A percentile compares a stretch with the other conserved stretches of the same genome.
Conservation (phyloP, 1,284 basidiomycete genomes). For the Ustilago hordei region DNA sequence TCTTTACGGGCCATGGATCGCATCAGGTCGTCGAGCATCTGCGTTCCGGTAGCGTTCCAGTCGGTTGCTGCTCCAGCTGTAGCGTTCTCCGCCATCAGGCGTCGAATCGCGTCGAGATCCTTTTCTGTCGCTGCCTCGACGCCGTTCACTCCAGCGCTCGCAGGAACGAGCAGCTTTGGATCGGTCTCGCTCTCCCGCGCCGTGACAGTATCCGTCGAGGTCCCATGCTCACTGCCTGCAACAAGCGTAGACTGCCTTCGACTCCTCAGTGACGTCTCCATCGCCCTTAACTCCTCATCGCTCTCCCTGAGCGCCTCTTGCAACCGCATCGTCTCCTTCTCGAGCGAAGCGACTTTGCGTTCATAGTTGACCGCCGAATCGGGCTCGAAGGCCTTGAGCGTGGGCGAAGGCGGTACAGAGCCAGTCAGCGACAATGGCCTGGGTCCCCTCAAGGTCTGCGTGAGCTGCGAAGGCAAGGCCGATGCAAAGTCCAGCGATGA, state of each 20-base stretch:
- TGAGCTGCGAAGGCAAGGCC: conserved; percentile 40
- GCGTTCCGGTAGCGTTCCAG: conserved; percentile 11
- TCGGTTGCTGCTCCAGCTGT: conserved; percentile 11
- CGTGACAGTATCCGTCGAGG: background rate
- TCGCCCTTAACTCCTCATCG: conserved; percentile 56
- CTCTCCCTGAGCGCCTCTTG: conserved; percentile 61
- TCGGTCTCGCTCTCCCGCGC: conserved; percentile 3
- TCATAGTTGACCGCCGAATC: conserved; percentile 60
- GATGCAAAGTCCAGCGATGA: conserved; percentile 55
- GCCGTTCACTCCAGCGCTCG: background rate
- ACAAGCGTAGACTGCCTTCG: conserved; percentile 6
- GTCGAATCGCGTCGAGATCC: conserved; percentile 40
- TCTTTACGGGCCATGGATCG: conserved; percentile 92
- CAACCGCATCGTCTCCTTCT: conserved; percentile 59
- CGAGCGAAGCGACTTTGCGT: conserved; percentile 57
- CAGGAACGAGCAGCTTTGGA: conserved; percentile 6
- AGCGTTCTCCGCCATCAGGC: conserved; percentile 25
- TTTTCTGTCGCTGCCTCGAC: conserved; percentile 35
- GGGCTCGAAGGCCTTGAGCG: conserved; percentile 47
- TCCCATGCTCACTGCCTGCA: background rate
- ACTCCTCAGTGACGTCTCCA: conserved; percentile 45
- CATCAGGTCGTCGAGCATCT: conserved; percentile 59
- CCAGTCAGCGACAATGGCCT: conserved; percentile 57
- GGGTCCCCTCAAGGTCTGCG: conserved; percentile 35
- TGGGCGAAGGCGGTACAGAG: conserved; percentile 56